These are phyloP conservation scores for Astrephomene gubernaculifera DNA, from an alignment of 139 green algal species.

Conservation along the genomic window DNA sequence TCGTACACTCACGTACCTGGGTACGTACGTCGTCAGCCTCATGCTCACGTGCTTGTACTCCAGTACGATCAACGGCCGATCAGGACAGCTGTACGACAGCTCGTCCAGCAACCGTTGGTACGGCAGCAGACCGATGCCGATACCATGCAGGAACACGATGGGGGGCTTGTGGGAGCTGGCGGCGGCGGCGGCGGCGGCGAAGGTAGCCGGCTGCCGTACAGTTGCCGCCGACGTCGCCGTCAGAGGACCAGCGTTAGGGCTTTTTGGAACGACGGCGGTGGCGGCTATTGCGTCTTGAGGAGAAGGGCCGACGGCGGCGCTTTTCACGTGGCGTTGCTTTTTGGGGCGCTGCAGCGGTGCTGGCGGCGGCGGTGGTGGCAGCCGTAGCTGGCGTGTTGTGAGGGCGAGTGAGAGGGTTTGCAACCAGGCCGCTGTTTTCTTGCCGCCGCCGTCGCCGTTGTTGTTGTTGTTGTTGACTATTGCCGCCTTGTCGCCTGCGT, in stretches of 20 bases:
- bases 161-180: background rate
- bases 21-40: conserved; percentile 24
- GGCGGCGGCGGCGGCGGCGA: background rate
- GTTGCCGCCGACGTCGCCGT: background rate
- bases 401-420: background rate
- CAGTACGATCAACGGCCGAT: conserved; percentile 7
- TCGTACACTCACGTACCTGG: conserved; percentile 8
- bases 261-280: background rate
- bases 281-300: background rate
- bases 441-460: too few species aligned
- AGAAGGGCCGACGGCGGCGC: too few species aligned
- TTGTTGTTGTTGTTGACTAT: too few species aligned
- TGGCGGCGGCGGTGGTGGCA: background rate
- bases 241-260: background rate
- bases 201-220: background rate
- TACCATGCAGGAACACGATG: conserved; percentile 41
- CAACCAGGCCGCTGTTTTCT: background rate
- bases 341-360: too few species aligned
- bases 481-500: background rate
- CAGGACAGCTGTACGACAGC: conserved; percentile 6
- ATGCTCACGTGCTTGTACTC: conserved; percentile 50
- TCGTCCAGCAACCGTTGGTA: conserved; percentile 40
- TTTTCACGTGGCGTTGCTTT: too few species aligned
- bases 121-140: conserved; percentile 42
- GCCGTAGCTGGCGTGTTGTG: background rate